A percentile compares a stretch with the other conserved stretches of the same genome.
phyloP scores from a whole-genome alignment of 768 basidiomycete genomes.

The Gloeostereum incarnatum region DNA sequence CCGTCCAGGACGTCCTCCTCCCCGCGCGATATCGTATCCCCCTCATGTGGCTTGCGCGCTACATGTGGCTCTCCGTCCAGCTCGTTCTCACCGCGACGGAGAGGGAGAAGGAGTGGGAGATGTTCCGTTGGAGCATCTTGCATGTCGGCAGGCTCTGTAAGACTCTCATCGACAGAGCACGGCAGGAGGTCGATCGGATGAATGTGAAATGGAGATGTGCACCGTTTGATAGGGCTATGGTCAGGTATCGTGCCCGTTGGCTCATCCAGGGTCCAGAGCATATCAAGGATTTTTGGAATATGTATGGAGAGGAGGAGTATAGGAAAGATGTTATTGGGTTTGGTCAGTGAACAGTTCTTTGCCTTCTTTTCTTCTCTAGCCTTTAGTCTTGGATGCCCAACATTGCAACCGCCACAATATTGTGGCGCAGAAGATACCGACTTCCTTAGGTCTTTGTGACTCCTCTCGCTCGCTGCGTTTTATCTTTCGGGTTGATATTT shows the following conservation, averaged over 20 bases:
- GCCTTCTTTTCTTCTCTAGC: neutral
- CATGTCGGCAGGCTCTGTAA: neutral
- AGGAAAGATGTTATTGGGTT: slow-evolving; percentile 8
- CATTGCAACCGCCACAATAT: too few species aligned
- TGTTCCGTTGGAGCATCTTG: neutral
- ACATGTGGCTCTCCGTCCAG: neutral
- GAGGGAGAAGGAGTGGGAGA: slow-evolving; percentile 1
- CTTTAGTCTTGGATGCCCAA: too few species aligned
- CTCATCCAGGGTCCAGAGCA: slow-evolving; percentile 24
- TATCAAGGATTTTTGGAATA: slow-evolving; percentile 28
- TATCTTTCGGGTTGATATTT: too few species aligned
- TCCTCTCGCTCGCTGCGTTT: too few species aligned
- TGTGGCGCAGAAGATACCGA: too few species aligned
- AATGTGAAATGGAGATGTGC: slow-evolving; percentile 27
- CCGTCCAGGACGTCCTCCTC: too few species aligned
- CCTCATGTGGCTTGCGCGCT: neutral
- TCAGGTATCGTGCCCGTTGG: slow-evolving; percentile 33
- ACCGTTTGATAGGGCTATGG: slow-evolving; percentile 32
- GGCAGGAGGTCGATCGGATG: too few species aligned
- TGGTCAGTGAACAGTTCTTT: slow-evolving; percentile 3
- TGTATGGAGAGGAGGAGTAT: slow-evolving; percentile 13
- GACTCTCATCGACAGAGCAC: too few species aligned
- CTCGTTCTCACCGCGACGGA: neutral
- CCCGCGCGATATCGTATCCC: neutral
- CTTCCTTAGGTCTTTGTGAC: too few species aligned